Evolutionary conservation across 2,329 filamentous ascomycete genomes (phyloP), one percentile per base, ranked within the genome.

Genomic region (Camptophora hylomeconis): DNA sequence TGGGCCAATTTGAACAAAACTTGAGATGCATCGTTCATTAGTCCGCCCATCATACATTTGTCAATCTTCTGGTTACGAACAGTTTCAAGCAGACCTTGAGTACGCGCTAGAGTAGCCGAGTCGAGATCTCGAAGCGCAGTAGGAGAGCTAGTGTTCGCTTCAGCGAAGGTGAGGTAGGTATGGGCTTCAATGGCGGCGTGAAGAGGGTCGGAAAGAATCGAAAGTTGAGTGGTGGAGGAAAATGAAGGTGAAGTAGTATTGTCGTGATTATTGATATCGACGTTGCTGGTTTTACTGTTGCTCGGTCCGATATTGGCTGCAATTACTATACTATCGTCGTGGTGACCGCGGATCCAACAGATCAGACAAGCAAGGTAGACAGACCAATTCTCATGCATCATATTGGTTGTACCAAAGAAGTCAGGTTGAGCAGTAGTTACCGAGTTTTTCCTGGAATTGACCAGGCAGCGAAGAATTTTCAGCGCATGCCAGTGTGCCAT

Each of bases 401-500:
- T 49, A 17, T 41, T 23, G 33, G 44, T 33, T 12, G 36, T 31
- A 7, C 32, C 33, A 23, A 43, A 39, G 3, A 30, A 30, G 22
- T 31, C 26, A 20, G 13, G 17, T n/a, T 35, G 8, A 16, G 33
- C 35, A 11, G 24, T 32, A 19, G 30, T 31, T 5, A 29, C 33
- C 7, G 28, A 12, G 17, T 31, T 31, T n/a, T 33, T 29, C 21
- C 20, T 17, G 12, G 30, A 24, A 24, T 32, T 30, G 9, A 36
- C 30, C n/a, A 35, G 31, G 20, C 32, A 34, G 16, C 42, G 34
- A 20, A 48, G 31, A 18, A 48, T 17, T 25, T 37, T 36, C 3
- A 38, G 39, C 3, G 51, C 49, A 36, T 53, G 49, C 51, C 51
- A 53, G 13, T 52, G 27, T 6, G 49, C 48, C 19, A 40, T 46